Conservation (phyloP, 257 asterid species). For the Haberlea rhodopensis region DNA sequence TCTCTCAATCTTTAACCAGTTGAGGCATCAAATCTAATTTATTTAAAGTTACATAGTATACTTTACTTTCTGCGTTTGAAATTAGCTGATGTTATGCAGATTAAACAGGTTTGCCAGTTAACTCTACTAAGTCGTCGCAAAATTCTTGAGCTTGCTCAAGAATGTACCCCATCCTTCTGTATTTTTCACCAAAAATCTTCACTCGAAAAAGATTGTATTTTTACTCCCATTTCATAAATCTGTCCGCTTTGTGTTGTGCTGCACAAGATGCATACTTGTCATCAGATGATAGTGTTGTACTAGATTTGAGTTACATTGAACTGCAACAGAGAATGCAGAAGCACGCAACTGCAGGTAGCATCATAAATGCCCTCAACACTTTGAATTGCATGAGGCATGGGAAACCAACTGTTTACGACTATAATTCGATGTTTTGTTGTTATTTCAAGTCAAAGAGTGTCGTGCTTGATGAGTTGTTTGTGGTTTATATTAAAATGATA, state of each 20-base stretch:
- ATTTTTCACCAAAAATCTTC: slow-evolving; percentile 3
- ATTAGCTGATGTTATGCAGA: slow-evolving; percentile 27
- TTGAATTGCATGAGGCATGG: slow-evolving; percentile 44
- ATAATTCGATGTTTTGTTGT: slow-evolving; percentile 48
- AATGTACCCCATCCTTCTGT: slow-evolving; percentile 27
- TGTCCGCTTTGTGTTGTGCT: slow-evolving; percentile 36
- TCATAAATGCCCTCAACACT: slow-evolving; percentile 40
- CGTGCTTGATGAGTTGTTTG: too few relatives aligned
- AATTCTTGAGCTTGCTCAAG: slow-evolving; percentile 16
- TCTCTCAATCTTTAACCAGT: too few relatives aligned
- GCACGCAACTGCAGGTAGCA: slow-evolving; percentile 44
- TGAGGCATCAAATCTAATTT: too few relatives aligned
- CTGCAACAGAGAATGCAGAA: slow-evolving; percentile 45
- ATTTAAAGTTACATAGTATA: too few relatives aligned
- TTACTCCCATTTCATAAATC: slow-evolving; percentile 24
- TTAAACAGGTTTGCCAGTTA: slow-evolving; percentile 12
- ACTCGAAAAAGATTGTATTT: slow-evolving; percentile 17
- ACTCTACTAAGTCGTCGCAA: slow-evolving; percentile 16
- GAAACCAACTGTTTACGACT: slow-evolving; percentile 49
- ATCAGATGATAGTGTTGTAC: slow-evolving; percentile 30
- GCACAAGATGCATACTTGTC: slow-evolving; percentile 34
- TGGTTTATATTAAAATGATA: too few relatives aligned
- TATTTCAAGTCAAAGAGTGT: slow-evolving; percentile 45
- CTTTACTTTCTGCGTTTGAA: too few relatives aligned
- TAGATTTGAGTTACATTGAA: slow-evolving; percentile 29